Conservation (phyloP, 805 yeast genomes). For the Candida maesae region DNA sequence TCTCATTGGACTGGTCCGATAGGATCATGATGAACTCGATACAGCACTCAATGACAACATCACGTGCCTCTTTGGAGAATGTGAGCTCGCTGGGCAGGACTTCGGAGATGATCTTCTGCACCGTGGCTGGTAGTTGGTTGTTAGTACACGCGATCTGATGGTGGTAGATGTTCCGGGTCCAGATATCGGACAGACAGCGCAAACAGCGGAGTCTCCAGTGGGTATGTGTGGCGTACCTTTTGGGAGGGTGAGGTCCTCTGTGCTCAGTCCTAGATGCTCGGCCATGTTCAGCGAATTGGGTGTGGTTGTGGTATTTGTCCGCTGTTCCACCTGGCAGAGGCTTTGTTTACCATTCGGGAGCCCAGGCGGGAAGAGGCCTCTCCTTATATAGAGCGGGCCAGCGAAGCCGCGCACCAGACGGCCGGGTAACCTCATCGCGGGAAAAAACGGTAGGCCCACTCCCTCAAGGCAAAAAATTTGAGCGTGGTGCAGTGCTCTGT, state of each 20-base stretch:
- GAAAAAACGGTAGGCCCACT: conserved; percentile 6
- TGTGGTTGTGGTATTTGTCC: not conserved
- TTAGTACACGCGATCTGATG: too few species aligned
- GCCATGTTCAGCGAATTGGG: too few species aligned
- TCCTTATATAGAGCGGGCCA: not conserved
- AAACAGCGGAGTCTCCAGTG: too few species aligned
- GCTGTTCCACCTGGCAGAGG: not conserved
- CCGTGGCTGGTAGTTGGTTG: conserved; percentile 61
- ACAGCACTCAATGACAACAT: conserved; percentile 92
- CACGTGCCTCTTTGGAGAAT: conserved; percentile 90
- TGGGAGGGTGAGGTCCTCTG: conserved; percentile 42
- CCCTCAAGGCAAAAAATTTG: conserved; percentile 6
- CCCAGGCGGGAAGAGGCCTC: not conserved
- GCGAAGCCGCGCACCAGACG: not conserved
- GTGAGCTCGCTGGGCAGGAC: conserved; percentile 84
- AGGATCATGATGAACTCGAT: conserved; percentile 93
- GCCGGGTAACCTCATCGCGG: conserved; percentile 15
- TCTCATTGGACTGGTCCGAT: conserved; percentile 90
- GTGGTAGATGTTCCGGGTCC: too few species aligned
- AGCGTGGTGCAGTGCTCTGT: too few species aligned
- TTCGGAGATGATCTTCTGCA: conserved; percentile 89
- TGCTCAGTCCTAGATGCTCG: conserved; percentile 18
- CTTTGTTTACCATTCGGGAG: conserved; percentile 4
- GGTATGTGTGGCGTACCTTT: conserved; percentile 37
- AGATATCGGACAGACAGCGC: too few species aligned